phyloP scores from a whole-genome alignment of 2,329 filamentous ascomycete species.

The Pseudogymnoascus verrucosus region DNA sequence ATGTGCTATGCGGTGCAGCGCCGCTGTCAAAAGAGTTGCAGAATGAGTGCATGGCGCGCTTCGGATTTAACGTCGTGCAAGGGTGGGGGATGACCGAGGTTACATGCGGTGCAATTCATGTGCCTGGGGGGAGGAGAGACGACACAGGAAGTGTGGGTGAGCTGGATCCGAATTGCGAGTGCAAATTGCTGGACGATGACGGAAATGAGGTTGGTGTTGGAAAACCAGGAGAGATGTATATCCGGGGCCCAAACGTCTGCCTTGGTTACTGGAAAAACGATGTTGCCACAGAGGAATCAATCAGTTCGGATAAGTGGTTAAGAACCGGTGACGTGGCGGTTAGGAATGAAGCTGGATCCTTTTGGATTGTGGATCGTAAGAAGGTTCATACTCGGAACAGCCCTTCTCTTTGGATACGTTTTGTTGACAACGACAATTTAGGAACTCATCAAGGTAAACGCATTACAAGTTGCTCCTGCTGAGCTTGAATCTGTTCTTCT shows the following conservation, averaged over 20 bases:
- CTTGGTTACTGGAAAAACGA: constrained; percentile 52
- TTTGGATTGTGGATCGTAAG: constrained; percentile 49
- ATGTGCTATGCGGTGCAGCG: constrained; percentile 46
- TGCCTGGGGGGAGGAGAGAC: constrained; percentile 32
- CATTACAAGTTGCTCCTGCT: constrained; percentile 51
- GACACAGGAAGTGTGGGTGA: constrained; percentile 43
- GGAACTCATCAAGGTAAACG: constrained; percentile 53
- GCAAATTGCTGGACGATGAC: constrained; percentile 44
- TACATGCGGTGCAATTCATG: constrained; percentile 34
- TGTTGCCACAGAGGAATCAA: constrained; percentile 42
- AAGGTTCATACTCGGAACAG: constrained; percentile 28
- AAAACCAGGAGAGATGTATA: constrained; percentile 45
- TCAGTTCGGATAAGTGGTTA: constrained; percentile 47
- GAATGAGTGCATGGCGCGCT: constrained; percentile 37
- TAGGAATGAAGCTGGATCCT: constrained; percentile 37
- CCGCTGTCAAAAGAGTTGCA: constrained; percentile 38
- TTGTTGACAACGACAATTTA: constrained; percentile 22
- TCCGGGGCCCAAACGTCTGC: constrained; percentile 48
- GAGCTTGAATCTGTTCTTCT: constrained; percentile 46
- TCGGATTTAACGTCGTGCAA: constrained; percentile 37
- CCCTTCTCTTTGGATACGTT: constrained; percentile 1
- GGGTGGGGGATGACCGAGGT: constrained; percentile 57
- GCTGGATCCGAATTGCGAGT: constrained; percentile 45
- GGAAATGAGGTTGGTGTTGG: constrained; percentile 41
- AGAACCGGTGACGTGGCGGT: constrained; percentile 51